Conservation (phyloP, 1,284 basidiomycete species). For the Coniferiporia weirii region DNA sequence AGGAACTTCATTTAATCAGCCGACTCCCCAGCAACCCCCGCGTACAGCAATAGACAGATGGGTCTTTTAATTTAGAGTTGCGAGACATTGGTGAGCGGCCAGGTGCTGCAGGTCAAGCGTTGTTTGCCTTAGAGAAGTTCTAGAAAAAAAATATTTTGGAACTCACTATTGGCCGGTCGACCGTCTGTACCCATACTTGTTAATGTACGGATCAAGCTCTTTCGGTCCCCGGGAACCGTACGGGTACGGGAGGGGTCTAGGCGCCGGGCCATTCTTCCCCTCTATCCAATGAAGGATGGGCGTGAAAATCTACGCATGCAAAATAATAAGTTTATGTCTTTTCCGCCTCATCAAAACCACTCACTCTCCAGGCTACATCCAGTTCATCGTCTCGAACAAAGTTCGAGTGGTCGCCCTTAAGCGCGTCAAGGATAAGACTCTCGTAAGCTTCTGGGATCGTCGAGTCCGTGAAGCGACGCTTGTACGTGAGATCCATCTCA, state of each 20-base stretch:
- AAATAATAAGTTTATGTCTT: not conserved
- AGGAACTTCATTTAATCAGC: not conserved
- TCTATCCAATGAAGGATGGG: conserved; percentile 95
- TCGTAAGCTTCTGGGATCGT: conserved; percentile 95
- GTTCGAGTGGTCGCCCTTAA: conserved; percentile 86
- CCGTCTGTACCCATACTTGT: conserved; percentile 76
- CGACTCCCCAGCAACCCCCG: not conserved
- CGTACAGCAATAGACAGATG: not conserved
- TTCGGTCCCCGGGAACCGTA: conserved; percentile 94
- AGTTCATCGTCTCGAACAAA: conserved; percentile 95
- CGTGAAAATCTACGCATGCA: conserved; percentile 73
- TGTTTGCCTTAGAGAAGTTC: not conserved
- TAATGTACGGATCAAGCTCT: conserved; percentile 72
- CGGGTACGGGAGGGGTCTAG: conserved; percentile 74
- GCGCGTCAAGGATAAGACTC: conserved; percentile 83
- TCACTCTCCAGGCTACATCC: conserved; percentile 91
- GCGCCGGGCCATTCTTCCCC: conserved; percentile 54
- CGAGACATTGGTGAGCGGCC: conserved; percentile 17
- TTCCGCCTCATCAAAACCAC: conserved; percentile 22
- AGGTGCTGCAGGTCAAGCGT: conserved; percentile 6
- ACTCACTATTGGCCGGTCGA: conserved; percentile 69
- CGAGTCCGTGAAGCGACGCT: conserved; percentile 82
- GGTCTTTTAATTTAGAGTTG: conserved; percentile 2
- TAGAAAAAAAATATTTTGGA: not conserved
- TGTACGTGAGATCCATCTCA: conserved; percentile 97